Conservation (phyloP, 2,329 filamentous ascomycete species). For the Stagonosporopsis cucurbitacearum region DNA sequence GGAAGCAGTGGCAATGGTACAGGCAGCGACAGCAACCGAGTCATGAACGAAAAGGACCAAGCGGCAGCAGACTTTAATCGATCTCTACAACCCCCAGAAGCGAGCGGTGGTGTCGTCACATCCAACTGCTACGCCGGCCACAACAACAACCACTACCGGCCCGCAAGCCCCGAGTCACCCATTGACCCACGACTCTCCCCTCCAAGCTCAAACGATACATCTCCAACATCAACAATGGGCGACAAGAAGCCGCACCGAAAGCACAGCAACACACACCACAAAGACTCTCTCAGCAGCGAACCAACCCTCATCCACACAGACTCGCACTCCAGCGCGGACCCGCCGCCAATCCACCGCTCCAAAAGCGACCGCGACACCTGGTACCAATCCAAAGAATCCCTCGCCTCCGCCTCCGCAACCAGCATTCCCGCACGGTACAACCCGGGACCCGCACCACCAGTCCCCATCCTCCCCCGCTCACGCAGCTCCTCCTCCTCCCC, state of each 20-base stretch:
- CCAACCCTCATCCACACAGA: slow-evolving; percentile 13
- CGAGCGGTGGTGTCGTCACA: not conserved
- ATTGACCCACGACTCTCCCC: slow-evolving; percentile 17
- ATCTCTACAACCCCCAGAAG: slow-evolving; percentile 5
- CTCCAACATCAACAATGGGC: slow-evolving; percentile 9
- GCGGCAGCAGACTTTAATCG: slow-evolving; percentile 7
- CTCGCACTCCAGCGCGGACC: slow-evolving; percentile 8
- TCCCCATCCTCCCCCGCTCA: not conserved
- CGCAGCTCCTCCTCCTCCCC: slow-evolving; percentile 7
- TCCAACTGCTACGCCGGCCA: slow-evolving; percentile 7
- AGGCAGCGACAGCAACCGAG: slow-evolving; percentile 19
- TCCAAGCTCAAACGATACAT: not conserved
- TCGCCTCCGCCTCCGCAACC: not conserved
- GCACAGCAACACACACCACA: slow-evolving; percentile 12
- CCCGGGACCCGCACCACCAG: not conserved
- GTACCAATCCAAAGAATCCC: slow-evolving; percentile 12
- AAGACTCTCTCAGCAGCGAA: slow-evolving; percentile 14
- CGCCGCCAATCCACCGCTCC: slow-evolving; percentile 4
- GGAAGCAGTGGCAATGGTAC: slow-evolving; percentile 23
- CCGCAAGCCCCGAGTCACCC: slow-evolving; percentile 15
- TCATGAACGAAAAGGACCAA: slow-evolving; percentile 13
- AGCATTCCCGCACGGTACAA: not conserved
- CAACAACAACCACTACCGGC: not conserved
- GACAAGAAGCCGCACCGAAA: slow-evolving; percentile 16
- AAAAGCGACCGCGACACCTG: slow-evolving; percentile 9